Base-by-base conservation (phyloP, 2,329 filamentous ascomycete species). In the Rhinocladiella similis region DNA sequence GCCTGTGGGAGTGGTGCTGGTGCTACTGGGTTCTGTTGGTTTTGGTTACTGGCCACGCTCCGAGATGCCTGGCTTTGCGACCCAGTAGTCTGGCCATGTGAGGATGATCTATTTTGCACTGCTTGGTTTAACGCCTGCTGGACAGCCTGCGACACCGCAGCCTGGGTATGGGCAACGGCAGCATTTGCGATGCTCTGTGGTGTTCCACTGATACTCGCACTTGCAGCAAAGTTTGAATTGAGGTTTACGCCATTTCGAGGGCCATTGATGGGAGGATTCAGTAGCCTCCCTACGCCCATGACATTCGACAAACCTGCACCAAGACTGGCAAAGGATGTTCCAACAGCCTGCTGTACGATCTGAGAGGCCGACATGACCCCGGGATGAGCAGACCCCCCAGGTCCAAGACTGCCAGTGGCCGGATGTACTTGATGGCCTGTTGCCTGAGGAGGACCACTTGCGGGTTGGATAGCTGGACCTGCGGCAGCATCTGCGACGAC, bases 391-490 rank as follows among this genome's bases (percentile, higher is more conserved):
- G 45, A 38, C 13, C 45, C 54, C 7, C 50, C 50, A 33, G 56
- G 38, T 7, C 52, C 38, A 5, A 35, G 41, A 20, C 16, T 54
- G 27, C 25, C 16, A 7, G 50, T 18, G 3, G 49, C 12, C 22
- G 43, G 35, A 18, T 57, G 57, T 19, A 48, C 16, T 45, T 50
- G 51, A 29, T 22, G 41, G 7, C 7, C 20, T 5, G 42, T n/a
- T 7, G 29, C 27, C 42, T 50, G 50, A 29, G 42, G 29, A 36
- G 57, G 64, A 51, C 67, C 69, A 47, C 66, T 64, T 47, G 70
- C 68, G 36, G 49, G 47, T 29, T 72, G 72, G 64, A 69, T 67
- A 35, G 73, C 70, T 47, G 68, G 61, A 63, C 67, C 70, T 27
- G 49, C 42, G 18, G 48, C 52, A 39, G 47, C 41, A 14, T 52